Conservation (phyloP, 768 basidiomycete genomes). For the Lenzites betulinus region DNA sequence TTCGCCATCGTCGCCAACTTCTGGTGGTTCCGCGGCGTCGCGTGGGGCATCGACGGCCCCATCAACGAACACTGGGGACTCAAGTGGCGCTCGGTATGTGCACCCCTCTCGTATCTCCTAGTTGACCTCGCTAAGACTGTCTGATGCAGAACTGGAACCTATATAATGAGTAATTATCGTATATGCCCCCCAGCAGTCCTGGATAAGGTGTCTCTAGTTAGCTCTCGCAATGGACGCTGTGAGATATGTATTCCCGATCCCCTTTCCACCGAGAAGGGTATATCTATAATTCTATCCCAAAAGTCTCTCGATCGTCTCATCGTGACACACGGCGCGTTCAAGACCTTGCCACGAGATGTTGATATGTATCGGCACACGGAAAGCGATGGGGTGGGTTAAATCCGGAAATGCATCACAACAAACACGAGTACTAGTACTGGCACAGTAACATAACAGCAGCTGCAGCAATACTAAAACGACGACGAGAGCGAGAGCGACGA, state of each 20-base stretch:
- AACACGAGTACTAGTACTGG: conserved; percentile 16
- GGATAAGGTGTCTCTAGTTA: conserved; percentile 9
- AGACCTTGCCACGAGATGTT: too few relatives aligned
- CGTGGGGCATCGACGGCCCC: conserved; percentile 92
- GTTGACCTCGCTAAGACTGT: not conserved
- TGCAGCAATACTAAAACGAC: conserved; percentile 18
- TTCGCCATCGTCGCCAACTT: conserved; percentile 71
- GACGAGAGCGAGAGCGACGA: not conserved
- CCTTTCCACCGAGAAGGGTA: not conserved
- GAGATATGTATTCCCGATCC: conserved; percentile 15
- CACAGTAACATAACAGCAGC: conserved; percentile 22
- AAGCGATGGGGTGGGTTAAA: not conserved
- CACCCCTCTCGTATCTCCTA: not conserved
- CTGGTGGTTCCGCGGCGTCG: conserved; percentile 93
- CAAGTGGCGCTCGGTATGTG: conserved; percentile 67
- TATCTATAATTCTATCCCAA: not conserved
- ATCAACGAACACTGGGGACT: conserved; percentile 79
- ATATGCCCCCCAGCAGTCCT: conserved; percentile 8
- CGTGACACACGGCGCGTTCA: too few relatives aligned
- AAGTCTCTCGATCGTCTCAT: not conserved
- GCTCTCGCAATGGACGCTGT: conserved; percentile 16
- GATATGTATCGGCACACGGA: not conserved
- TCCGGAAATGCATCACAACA: conserved; percentile 15
- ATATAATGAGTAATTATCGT: conserved; percentile 32
- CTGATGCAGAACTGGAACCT: conserved; percentile 39